Conservation (phyloP, 2,329 filamentous ascomycete genomes). For the Calonectria hongkongensis region DNA sequence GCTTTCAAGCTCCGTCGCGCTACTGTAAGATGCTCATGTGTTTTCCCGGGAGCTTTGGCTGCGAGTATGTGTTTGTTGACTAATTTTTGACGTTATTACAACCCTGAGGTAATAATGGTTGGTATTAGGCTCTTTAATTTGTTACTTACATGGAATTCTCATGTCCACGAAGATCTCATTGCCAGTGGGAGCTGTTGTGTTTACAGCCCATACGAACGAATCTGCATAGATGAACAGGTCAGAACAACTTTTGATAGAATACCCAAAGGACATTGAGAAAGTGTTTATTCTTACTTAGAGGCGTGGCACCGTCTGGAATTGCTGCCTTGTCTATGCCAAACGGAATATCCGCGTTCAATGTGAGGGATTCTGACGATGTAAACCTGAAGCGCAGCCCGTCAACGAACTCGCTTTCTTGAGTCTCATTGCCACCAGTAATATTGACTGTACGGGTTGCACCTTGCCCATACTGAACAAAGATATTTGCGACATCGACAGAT, state of each 20-base stretch:
- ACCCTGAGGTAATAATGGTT: no score
- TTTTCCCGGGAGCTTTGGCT: not conserved
- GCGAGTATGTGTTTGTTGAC: conserved; percentile 2
- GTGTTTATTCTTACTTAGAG: conserved; percentile 1
- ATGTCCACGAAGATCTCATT: not conserved
- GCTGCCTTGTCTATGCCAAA: conserved; percentile 9
- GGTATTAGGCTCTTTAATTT: no score
- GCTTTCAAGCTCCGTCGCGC: not conserved
- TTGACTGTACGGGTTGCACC: conserved; percentile 7
- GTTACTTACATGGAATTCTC: not conserved
- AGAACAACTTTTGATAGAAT: no score
- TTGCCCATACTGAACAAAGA: conserved; percentile 17
- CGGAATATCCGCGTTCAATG: not conserved
- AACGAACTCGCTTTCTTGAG: not conserved
- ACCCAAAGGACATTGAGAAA: no score
- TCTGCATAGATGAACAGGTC: not conserved
- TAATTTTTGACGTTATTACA: not conserved
- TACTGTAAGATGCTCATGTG: not conserved
- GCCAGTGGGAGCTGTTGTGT: not conserved
- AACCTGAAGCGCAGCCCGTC: not conserved
- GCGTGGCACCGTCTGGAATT: not conserved
- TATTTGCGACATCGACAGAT: not conserved
- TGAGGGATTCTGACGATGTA: not conserved
- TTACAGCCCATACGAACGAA: not conserved
- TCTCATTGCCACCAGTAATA: not conserved